phyloP scores from a whole-genome alignment of 2,329 filamentous ascomycete species.

The Fusarium dimerum region DNA sequence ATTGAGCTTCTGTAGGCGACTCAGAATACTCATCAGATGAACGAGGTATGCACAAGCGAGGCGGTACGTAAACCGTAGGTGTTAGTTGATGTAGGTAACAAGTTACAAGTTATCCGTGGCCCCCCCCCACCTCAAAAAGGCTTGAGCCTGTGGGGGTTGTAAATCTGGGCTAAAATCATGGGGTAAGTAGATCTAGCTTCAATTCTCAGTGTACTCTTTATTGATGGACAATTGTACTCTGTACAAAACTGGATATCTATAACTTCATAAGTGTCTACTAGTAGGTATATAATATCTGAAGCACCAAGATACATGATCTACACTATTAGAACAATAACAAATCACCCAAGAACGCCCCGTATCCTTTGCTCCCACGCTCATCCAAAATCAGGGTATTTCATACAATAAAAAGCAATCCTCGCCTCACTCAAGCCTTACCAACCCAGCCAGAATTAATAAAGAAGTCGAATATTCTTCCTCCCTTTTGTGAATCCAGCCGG shows the following conservation, averaged over 20 bases:
- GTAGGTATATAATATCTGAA: neutral
- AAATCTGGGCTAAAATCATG: neutral
- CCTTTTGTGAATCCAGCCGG: conserved; percentile 80
- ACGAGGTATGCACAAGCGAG: too few relatives aligned
- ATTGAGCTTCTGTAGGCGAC: conserved; percentile 2
- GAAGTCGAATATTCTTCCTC: conserved; percentile 87
- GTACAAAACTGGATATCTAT: neutral
- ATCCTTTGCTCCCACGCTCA: conserved; percentile 11
- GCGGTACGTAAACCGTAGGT: neutral
- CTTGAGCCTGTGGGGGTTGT: neutral
- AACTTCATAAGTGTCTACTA: neutral
- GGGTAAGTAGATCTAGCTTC: too few relatives aligned
- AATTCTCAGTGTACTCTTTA: neutral
- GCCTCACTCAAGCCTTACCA: conserved; percentile 65
- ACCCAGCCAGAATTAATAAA: conserved; percentile 94
- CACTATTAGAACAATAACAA: neutral
- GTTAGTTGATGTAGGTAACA: neutral
- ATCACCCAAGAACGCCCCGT: conserved; percentile 16
- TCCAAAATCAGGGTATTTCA: conserved; percentile 25
- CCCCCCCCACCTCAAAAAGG: neutral
- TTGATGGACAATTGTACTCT: neutral
- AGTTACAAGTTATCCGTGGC: neutral
- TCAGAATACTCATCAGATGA: neutral
- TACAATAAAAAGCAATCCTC: conserved; percentile 15
- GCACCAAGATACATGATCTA: neutral